Evolutionary conservation across 352 stramenopile genomes (phyloP).

Genomic region (Pelagophyceae sp.): DNA sequence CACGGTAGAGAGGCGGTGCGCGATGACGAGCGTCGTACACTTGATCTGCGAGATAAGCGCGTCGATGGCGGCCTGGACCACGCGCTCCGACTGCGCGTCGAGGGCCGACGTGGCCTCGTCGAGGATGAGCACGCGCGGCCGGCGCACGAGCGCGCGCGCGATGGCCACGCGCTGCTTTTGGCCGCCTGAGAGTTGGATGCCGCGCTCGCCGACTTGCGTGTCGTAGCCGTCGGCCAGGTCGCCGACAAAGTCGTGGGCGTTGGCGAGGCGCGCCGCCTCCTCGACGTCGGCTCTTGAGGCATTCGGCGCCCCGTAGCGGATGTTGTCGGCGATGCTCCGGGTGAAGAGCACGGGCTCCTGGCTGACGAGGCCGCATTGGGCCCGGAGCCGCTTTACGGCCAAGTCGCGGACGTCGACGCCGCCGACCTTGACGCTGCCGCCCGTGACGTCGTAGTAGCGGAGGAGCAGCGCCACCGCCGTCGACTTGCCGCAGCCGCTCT

Average conservation of each 20-base stretch:
- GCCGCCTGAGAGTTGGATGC: conserved; percentile 59
- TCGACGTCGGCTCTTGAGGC: conserved; percentile 19
- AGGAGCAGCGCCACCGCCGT: conserved; percentile 55
- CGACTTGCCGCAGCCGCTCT: conserved; percentile 61
- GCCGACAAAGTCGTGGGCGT: conserved; percentile 72
- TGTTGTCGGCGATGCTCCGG: conserved; percentile 57
- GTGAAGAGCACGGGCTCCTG: conserved; percentile 65
- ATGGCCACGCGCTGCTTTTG: conserved; percentile 84
- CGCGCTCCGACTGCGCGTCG: conserved; percentile 47
- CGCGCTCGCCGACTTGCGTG: conserved; percentile 50
- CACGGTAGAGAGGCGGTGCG: conserved; percentile 80
- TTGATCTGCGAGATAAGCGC: conserved; percentile 39
- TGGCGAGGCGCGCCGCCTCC: conserved; percentile 39
- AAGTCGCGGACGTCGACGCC: conserved; percentile 56
- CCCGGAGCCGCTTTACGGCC: conserved; percentile 42
- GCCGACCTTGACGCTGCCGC: conserved; percentile 55
- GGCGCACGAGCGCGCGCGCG: conserved; percentile 74
- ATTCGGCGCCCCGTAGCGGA: conserved; percentile 46
- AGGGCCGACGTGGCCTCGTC: conserved; percentile 43
- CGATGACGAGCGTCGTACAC: conserved; percentile 63
- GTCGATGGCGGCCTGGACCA: conserved; percentile 54
- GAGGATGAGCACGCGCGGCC: conserved; percentile 50
- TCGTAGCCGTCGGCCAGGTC: conserved; percentile 57
- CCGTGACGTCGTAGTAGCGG: conserved; percentile 59
- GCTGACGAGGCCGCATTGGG: conserved; percentile 49